Evolutionary conservation across 305 asterid genomes (phyloP).

Genomic region (Petunia hybrid): DNA sequence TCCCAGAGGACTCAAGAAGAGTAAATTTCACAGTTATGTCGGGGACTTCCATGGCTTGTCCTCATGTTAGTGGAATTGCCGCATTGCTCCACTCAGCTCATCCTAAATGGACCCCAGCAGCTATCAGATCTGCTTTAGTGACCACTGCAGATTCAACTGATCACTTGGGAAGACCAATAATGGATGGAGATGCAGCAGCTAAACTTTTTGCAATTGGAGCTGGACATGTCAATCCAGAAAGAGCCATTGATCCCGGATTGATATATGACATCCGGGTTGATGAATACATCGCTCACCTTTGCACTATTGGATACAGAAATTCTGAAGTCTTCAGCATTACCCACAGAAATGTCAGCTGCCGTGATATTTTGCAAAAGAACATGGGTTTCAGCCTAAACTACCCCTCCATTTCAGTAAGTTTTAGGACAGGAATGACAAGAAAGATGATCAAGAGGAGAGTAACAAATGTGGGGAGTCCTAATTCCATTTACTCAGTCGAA

Average conservation of each 20-base stretch:
- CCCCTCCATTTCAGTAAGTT: slow-evolving; percentile 74
- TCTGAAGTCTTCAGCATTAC: slow-evolving; percentile 79
- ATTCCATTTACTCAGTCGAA: slow-evolving; percentile 69
- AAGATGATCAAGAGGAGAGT: slow-evolving; percentile 62
- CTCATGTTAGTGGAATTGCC: slow-evolving; percentile 88
- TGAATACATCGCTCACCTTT: slow-evolving; percentile 74
- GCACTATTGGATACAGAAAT: slow-evolving; percentile 66
- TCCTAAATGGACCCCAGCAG: slow-evolving; percentile 85
- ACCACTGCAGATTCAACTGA: slow-evolving; percentile 76
- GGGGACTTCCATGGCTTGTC: slow-evolving; percentile 97
- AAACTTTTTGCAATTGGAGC: slow-evolving; percentile 78
- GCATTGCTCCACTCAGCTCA: slow-evolving; percentile 76
- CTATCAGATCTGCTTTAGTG: slow-evolving; percentile 84
- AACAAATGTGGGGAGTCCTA: slow-evolving; percentile 75
- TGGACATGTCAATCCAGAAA: slow-evolving; percentile 81
- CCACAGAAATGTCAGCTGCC: slow-evolving; percentile 82
- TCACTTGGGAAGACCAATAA: slow-evolving; percentile 68
- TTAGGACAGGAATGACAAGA: slow-evolving; percentile 58
- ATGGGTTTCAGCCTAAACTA: slow-evolving; percentile 87
- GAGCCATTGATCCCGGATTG: slow-evolving; percentile 82
- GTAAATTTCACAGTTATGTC: slow-evolving; percentile 94
- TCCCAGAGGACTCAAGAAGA: slow-evolving; percentile 85
- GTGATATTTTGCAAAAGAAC: slow-evolving; percentile 55
- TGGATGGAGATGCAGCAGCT: slow-evolving; percentile 81
- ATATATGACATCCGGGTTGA: slow-evolving; percentile 69